Conservation (phyloP, 176 grass and related monocot genomes). For the Oryza brachyantha region DNA sequence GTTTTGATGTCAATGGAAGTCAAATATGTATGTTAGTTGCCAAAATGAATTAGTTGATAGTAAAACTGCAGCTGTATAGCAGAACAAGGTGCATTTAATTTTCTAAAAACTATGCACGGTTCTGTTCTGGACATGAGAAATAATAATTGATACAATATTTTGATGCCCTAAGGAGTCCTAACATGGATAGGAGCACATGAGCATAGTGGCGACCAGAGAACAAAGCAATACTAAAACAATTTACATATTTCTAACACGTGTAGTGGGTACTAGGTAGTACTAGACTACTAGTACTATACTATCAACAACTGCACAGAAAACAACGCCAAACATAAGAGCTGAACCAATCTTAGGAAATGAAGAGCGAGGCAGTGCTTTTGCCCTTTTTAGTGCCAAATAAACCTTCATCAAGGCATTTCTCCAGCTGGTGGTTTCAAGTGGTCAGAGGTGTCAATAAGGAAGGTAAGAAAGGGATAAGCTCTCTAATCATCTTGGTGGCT, state of each 20-base stretch:
- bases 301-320: not conserved
- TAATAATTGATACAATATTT: not conserved
- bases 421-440: too few species aligned
- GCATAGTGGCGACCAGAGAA: slow-evolving; percentile 1
- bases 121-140: not conserved
- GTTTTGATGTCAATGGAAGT: not conserved
- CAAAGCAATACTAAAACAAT: not conserved
- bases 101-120: not conserved
- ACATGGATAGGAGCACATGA: not conserved
- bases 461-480: too few species aligned
- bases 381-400: slow-evolving; percentile 9
- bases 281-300: not conserved
- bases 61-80: not conserved
- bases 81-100: not conserved
- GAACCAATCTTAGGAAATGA: not conserved
- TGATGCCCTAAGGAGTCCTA: not conserved
- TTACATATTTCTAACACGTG: not conserved
- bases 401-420: too few species aligned
- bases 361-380: not conserved
- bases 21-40: not conserved
- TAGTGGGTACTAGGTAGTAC: not conserved
- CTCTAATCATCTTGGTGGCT: too few species aligned
- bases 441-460: too few species aligned
- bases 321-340: not conserved
- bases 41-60: not conserved